phyloP scores from a whole-genome alignment of 2,329 filamentous ascomycete genomes.

The Grosmannia huntii region DNA sequence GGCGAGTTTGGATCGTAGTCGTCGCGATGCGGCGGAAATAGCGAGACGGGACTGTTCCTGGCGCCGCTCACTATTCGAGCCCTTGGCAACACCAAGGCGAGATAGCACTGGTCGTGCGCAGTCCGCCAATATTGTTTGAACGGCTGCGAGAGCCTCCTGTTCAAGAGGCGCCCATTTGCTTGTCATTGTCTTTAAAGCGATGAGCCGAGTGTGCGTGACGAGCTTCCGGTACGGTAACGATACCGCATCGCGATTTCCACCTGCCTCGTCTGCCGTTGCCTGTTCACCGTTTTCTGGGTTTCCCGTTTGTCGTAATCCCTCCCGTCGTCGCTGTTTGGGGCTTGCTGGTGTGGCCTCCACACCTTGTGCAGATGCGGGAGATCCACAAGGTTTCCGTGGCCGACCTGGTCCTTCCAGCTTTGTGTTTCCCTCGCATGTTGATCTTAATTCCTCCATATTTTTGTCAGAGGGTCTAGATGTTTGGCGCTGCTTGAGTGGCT shows the following conservation, averaged over 20 bases:
- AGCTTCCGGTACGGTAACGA: constrained; percentile 33
- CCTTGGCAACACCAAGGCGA: constrained; percentile 32
- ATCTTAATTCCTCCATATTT: neutral
- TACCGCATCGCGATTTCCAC: neutral
- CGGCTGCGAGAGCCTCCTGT: constrained; percentile 37
- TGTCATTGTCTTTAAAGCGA: constrained; percentile 53
- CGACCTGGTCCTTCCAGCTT: neutral
- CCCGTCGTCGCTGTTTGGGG: neutral
- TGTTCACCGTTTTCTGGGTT: neutral
- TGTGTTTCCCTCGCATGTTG: neutral
- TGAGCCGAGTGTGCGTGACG: constrained; percentile 33
- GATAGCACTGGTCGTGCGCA: constrained; percentile 50
- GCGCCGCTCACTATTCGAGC: constrained; percentile 21
- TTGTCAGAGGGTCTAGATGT: neutral
- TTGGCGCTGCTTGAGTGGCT: neutral
- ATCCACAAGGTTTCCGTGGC: neutral
- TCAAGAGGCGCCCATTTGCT: constrained; percentile 54
- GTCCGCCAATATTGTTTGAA: constrained; percentile 43
- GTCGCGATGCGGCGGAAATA: constrained; percentile 40
- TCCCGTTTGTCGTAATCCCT: neutral
- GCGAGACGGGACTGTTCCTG: constrained; percentile 41
- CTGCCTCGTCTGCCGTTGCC: neutral
- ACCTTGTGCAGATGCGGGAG: neutral
- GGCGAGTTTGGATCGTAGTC: constrained; percentile 43
- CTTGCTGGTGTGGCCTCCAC: neutral